A percentile compares a stretch with the other conserved stretches of the same genome.
These are phyloP conservation scores for Angophora floribunda DNA, from an alignment of 345 rosid species.

Conservation along the genomic window DNA sequence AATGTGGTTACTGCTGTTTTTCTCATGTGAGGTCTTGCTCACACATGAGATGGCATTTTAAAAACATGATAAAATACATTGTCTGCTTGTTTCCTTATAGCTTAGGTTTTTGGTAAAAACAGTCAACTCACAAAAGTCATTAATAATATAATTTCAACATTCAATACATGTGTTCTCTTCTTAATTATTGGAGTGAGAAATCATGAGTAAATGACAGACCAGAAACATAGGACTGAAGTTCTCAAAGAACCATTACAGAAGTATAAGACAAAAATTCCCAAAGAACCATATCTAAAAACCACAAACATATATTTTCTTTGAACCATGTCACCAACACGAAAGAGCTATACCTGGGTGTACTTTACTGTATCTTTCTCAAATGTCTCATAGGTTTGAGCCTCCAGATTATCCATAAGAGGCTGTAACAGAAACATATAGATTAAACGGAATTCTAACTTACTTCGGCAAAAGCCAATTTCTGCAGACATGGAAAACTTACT, in stretches of 20 bases:
- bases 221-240: neutral
- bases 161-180: neutral
- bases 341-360: constrained; percentile 62
- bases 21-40: neutral
- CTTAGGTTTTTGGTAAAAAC: neutral
- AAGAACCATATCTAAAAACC: neutral
- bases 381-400: constrained; percentile 98
- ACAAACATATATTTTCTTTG: neutral
- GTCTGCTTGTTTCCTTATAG: neutral
- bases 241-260: neutral
- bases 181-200: neutral
- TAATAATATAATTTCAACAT: neutral
- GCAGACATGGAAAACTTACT: constrained; percentile 33
- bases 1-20: neutral
- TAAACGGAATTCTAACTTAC: neutral
- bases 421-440: constrained; percentile 11
- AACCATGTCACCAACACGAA: neutral
- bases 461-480: neutral
- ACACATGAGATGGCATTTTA: neutral
- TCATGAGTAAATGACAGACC: neutral
- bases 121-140: neutral
- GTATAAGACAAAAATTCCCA: neutral
- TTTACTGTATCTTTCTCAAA: constrained; percentile 91
- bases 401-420: constrained; percentile 99
- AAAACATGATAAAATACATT: neutral